Evolutionary conservation across 1,284 basidiomycete genomes (phyloP), one percentile per base, ranked within the genome.

Genomic region (Entoloma clypeatum): DNA sequence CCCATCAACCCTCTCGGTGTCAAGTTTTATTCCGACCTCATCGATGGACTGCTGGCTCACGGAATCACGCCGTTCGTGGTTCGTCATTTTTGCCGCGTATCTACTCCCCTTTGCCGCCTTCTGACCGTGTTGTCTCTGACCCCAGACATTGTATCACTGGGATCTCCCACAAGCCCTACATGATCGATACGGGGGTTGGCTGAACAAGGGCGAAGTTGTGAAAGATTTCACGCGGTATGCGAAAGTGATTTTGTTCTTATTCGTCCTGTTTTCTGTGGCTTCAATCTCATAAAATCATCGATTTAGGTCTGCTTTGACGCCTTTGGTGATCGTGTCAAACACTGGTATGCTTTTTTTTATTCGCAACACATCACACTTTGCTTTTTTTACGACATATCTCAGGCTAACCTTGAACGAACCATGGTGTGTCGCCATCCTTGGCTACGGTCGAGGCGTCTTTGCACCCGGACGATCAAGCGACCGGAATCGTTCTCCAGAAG

Each of bases 241-340:
- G 19, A 67, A 67, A 49, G 81, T 75, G 44, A n/a, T n/a, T n/a
- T n/a, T 26, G 64, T 53, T 18, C 22, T 32, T 24, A 21, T 36
- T 11, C 11, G 31, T 29, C 16, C 18, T 22, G 27, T 28, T 36
- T 28, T 11, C 14, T 5, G 45, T 13, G 36, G 39, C 36, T 41
- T 47, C 41, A 36, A 42, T 39, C 27, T 25, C 41, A 37, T 42
- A 26, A 25, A 23, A 14, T 39, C 19, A 48, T 28, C 13, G 31
- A 33, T 44, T 23, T 47, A 79, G 71, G 66, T 88, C 35, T 85
- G 85, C 61, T 90, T 88, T 58, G 74, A 82, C 52, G 68, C 74
- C 19, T 87, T 85, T 53, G 86, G 86, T n/a, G 82, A 85, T 62
- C 76, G 83, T 39, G 85, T 89, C 48, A 81, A 86, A 61, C 68